Conservation (phyloP, 495 filamentous ascomycete species). For the Aspergillus haitiensis region DNA sequence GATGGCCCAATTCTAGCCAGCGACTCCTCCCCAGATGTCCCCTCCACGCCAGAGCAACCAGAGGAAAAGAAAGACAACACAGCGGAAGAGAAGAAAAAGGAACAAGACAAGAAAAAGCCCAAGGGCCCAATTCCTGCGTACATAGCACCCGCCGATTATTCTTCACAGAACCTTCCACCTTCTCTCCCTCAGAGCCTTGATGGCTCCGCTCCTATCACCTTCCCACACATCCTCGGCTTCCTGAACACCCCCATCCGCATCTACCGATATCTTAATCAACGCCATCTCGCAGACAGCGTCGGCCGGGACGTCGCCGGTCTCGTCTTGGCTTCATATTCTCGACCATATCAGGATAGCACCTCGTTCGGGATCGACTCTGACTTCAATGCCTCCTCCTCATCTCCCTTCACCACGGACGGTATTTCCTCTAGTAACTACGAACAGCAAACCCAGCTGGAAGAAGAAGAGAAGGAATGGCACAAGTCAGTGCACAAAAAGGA, state of each 20-base stretch:
- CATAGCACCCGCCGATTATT: slow-evolving; percentile 69
- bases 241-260: slow-evolving; percentile 83
- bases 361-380: slow-evolving; percentile 31
- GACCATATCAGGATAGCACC: slow-evolving; percentile 37
- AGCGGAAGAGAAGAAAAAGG: slow-evolving; percentile 41
- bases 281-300: slow-evolving; percentile 79
- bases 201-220: slow-evolving; percentile 68
- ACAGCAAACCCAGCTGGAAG: slow-evolving; percentile 65
- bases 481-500: slow-evolving; percentile 72
- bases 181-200: slow-evolving; percentile 59
- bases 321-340: slow-evolving; percentile 66
- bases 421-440: slow-evolving; percentile 49
- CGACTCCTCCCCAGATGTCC: slow-evolving; percentile 28
- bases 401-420: slow-evolving; percentile 3
- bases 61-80: slow-evolving; percentile 30
- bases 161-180: slow-evolving; percentile 57
- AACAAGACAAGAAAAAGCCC: slow-evolving; percentile 48
- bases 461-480: slow-evolving; percentile 86
- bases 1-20: slow-evolving; percentile 32
- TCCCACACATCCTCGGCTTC: slow-evolving; percentile 93
- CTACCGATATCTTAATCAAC: slow-evolving; percentile 85
- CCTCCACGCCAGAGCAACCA: slow-evolving; percentile 23
- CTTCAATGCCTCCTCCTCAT: slow-evolving; percentile 9
- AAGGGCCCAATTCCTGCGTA: slow-evolving; percentile 55
- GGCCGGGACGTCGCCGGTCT: slow-evolving; percentile 86